Percentiles rank a stretch among this genome's conserved stretches.
phyloP scores from a whole-genome alignment of 495 filamentous ascomycete genomes.

The Aspergillus leporis region DNA sequence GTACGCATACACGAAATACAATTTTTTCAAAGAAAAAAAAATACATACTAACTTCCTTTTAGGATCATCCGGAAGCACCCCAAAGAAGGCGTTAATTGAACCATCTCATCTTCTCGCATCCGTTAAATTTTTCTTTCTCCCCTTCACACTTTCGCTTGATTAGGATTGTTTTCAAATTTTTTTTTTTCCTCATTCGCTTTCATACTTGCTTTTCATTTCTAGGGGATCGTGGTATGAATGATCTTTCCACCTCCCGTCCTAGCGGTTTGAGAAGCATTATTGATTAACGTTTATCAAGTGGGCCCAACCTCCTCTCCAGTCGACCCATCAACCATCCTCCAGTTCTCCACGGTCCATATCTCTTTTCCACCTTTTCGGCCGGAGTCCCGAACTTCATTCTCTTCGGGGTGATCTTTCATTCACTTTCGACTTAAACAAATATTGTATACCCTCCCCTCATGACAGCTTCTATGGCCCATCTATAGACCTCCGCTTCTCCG shows the following conservation, averaged over 20 bases:
- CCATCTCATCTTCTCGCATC: conserved; percentile 7
- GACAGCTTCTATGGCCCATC: conserved; percentile 16
- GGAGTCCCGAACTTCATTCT: conserved; percentile 1
- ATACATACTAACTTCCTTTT: neutral
- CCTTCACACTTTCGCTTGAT: conserved; percentile 8
- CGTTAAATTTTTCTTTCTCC: conserved; percentile 11
- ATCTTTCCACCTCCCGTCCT: neutral
- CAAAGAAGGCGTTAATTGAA: too few relatives aligned
- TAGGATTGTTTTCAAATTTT: neutral
- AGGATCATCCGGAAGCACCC: neutral
- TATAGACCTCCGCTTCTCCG: conserved; percentile 12
- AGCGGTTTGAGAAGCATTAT: neutral
- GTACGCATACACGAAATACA: neutral
- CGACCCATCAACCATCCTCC: conserved; percentile 16
- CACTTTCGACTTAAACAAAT: neutral
- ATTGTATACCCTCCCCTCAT: neutral
- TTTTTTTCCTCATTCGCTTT: conserved; percentile 4
- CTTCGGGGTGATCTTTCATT: neutral
- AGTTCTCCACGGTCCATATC: conserved; percentile 13
- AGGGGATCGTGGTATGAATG: conserved; percentile 12
- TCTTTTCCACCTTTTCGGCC: conserved; percentile 10
- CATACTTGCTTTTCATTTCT: conserved; percentile 7
- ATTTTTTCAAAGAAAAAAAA: neutral
- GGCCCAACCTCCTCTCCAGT: conserved; percentile 15
- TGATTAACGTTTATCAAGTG: conserved; percentile 18